Evolutionary conservation across 2,329 filamentous ascomycete species (phyloP), one percentile per base, ranked within the genome.

Genomic region (Torrubiellomyces zombiae): DNA sequence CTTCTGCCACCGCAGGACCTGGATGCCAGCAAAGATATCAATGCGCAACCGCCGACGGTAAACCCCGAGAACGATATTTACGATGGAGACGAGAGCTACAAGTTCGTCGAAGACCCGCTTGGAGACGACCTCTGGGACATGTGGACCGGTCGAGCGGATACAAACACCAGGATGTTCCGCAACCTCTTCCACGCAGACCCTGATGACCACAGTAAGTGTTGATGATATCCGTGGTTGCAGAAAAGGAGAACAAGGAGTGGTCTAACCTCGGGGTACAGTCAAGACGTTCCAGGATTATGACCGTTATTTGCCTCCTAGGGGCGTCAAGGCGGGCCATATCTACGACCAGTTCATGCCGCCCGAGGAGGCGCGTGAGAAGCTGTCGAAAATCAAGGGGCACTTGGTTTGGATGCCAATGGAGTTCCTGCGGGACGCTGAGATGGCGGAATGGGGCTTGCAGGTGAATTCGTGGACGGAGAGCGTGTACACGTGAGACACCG

Each of bases 331-430:
- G 3, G 86, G 89, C 0, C 89, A 95, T 50, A 62, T 95, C 30
- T 92, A 79, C 40, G 82, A 91, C 45, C 68, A 68, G 30, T 81
- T 76, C 49, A 64, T 77, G 47, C 75, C 78, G 0, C 66, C 72
- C 0, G 60, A 73, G 14, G 75, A 91, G 28, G 71, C 89, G 6
- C 65, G 79, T 10, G 48, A 63, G 35, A 82, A 86, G 48, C 56
- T 95, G 24, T 73, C 82, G 39, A 63, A 75, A 42, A 70, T 95
- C 37, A 75, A 72, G 53, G 86, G 86, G 0, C 86, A 95, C 55
- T 50, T 95, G 20, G 86, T 95, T 6, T 91, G 81, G 80, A 86
- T 93, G 74, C 83, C 83, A n/a, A 49, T 95, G 40, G 69, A 83
- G 22, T 95, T 93, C 45, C 51, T 95, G 43, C 63, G 67, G 39